phyloP scores from a whole-genome alignment of 768 basidiomycete species.

The Suillus ampliporus region DNA sequence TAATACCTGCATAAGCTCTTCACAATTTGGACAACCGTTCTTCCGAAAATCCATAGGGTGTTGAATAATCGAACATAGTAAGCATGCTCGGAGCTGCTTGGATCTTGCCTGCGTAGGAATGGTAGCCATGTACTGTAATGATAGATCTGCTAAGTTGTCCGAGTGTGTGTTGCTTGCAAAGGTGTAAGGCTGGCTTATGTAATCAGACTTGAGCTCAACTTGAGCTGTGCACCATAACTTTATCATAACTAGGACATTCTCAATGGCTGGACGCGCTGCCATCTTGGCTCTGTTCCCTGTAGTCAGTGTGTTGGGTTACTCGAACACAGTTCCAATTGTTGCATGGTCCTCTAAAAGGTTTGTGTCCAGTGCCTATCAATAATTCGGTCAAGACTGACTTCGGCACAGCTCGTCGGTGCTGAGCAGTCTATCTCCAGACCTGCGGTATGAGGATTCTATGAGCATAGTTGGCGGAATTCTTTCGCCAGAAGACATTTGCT shows the following conservation, averaged over 20 bases:
- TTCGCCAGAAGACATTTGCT: conserved; percentile 55
- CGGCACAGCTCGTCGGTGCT: conserved; percentile 54
- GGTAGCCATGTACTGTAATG: too few relatives aligned
- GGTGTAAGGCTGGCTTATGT: conserved; percentile 10
- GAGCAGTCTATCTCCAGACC: conserved; percentile 43
- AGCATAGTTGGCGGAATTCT: conserved; percentile 52
- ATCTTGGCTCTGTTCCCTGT: conserved; percentile 52
- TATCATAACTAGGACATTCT: conserved; percentile 11
- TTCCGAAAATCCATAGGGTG: conserved; percentile 82
- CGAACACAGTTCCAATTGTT: conserved; percentile 66
- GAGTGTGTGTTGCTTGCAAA: too few relatives aligned
- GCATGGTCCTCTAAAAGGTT: conserved; percentile 77
- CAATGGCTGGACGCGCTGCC: conserved; percentile 52
- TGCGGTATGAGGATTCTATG: conserved; percentile 32
- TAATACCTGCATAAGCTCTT: conserved; percentile 87
- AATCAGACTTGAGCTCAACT: too few relatives aligned
- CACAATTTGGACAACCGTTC: conserved; percentile 95
- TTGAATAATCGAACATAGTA: conserved; percentile 92
- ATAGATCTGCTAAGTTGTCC: too few relatives aligned
- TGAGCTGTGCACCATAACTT: not conserved
- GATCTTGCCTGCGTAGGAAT: conserved; percentile 68
- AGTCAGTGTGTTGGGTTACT: conserved; percentile 55
- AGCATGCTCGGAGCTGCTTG: conserved; percentile 85
- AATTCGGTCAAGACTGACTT: not conserved
- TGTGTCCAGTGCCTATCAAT: conserved; percentile 5